Percentiles rank a stretch among this genome's conserved stretches.
Evolutionary conservation across 2,329 filamentous ascomycete genomes (phyloP).

Genomic region (Metarhizium rileyi): DNA sequence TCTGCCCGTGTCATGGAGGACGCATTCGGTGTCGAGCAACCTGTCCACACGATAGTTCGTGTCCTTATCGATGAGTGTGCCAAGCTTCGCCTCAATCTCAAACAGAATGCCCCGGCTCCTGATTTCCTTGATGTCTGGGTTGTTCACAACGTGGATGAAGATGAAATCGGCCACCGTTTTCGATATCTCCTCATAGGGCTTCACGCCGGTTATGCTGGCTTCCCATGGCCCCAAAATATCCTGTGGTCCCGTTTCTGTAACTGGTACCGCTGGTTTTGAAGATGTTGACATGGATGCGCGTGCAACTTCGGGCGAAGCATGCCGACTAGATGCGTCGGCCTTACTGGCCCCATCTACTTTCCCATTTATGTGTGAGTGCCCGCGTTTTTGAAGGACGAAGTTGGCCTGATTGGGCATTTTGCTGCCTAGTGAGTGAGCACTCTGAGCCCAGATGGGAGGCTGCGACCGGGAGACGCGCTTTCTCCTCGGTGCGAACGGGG

Average conservation of each 20-base stretch:
- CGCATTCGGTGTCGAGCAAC: slow-evolving; percentile 59
- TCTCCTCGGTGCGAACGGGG: slow-evolving; percentile 27
- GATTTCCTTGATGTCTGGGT: slow-evolving; percentile 56
- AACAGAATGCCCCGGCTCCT: slow-evolving; percentile 59
- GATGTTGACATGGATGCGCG: slow-evolving; percentile 19
- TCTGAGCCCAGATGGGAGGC: slow-evolving; percentile 41
- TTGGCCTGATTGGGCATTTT: slow-evolving; percentile 33
- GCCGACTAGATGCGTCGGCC: slow-evolving; percentile 29
- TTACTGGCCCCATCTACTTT: slow-evolving; percentile 22
- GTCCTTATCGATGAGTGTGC: slow-evolving; percentile 65
- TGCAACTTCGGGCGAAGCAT: slow-evolving; percentile 37
- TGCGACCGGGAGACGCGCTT: slow-evolving; percentile 28
- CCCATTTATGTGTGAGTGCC: slow-evolving; percentile 27
- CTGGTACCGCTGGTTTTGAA: slow-evolving; percentile 14
- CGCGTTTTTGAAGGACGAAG: slow-evolving; percentile 33
- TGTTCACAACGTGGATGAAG: slow-evolving; percentile 58
- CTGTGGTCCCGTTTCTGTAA: slow-evolving; percentile 19
- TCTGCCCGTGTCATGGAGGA: slow-evolving; percentile 51
- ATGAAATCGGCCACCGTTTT: slow-evolving; percentile 73
- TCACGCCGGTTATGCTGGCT: slow-evolving; percentile 56
- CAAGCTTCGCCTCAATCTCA: slow-evolving; percentile 92
- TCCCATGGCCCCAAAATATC: slow-evolving; percentile 50
- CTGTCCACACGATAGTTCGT: slow-evolving; percentile 60
- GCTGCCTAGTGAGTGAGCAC: slow-evolving; percentile 23
- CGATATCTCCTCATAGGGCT: slow-evolving; percentile 66